Evolutionary conservation across 2,329 filamentous ascomycete genomes (phyloP), one percentile per base, ranked within the genome.

Genomic region (Paraphoma chrysanthemicola): DNA sequence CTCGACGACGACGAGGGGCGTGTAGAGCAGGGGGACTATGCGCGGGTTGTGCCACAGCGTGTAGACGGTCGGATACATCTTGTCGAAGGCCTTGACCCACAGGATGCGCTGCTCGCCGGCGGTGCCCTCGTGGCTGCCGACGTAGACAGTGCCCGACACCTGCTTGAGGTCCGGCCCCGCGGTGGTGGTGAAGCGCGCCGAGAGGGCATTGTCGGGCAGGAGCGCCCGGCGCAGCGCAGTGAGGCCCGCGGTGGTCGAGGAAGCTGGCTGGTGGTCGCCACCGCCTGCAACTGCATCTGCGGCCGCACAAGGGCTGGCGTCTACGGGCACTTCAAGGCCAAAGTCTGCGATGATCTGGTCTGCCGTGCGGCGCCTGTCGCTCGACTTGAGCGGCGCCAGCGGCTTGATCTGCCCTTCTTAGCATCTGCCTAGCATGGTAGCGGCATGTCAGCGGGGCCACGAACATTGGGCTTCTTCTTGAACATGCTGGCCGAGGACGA

Each of bases 301-400:
- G 23, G 23, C 10, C 79, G 66, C n/a, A 6, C 33, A 3, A 2
- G 33, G 69, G 38, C 77, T 69, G 33, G 73, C 53, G 43, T 75
- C 64, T 11, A 66, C 67, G 7, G 82, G 81, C 1, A 85, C 68
- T 39, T 80, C 69, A 57, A 88, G 80, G 36, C 80, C 76, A 68
- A 87, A 88, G 64, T 88, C 84, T 60, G 81, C 74, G 68, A 90
- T 89, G 65, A 90, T 88, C 63, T 87, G 83, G 67, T 90, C 87
- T 48, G 88, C 88, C 36, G 88, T 85, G 65, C 85, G 88, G 56
- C 88, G 82, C 56, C 88, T 83, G 67, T 90, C 88, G 2, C 87
- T 90, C 5, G 87, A 89, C 52, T 88, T 84, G 50, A 90, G 77
- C 41, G 88, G 86, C 4, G 87, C 82, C 11, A 88, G 79, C 16